phyloP scores from a whole-genome alignment of 176 grass and related monocot genomes.

The Zea luxurians region DNA sequence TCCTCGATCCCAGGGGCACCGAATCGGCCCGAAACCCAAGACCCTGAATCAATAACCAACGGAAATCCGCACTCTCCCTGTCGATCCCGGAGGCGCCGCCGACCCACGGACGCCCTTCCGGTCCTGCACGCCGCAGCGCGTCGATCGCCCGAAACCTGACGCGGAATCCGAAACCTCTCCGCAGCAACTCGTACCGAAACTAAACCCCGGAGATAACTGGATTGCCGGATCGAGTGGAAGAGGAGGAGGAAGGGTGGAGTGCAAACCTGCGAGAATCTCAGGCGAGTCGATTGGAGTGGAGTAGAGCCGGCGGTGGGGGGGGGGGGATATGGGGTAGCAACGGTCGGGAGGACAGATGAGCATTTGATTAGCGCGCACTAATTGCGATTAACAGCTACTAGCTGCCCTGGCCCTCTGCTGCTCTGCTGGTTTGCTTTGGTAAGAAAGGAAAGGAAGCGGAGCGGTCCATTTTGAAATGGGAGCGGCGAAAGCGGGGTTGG shows the following conservation, averaged over 20 bases:
- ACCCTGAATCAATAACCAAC: background rate
- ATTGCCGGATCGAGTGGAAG: background rate
- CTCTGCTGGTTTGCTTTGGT: background rate
- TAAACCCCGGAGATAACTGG: background rate
- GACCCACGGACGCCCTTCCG: background rate
- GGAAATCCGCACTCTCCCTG: background rate
- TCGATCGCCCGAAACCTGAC: background rate
- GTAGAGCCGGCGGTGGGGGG: background rate
- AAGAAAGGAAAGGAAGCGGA: background rate
- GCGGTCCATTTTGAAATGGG: background rate
- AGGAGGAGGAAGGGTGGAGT: background rate
- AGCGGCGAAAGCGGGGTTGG: background rate
- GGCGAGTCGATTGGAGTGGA: background rate
- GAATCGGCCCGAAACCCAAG: background rate
- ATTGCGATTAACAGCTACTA: background rate
- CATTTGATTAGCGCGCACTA: conserved; percentile 12
- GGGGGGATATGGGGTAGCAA: background rate
- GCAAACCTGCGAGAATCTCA: conserved; percentile 1
- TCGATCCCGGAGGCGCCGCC: background rate
- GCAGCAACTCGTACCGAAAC: background rate
- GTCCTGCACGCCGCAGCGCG: background rate
- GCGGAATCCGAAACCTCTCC: background rate
- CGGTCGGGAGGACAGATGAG: background rate
- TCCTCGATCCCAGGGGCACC: background rate
- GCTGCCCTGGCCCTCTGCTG: background rate